These are phyloP conservation scores for Luffa aegyptiaca DNA, from an alignment of 306 rosid genomes.

Conservation along the genomic window DNA sequence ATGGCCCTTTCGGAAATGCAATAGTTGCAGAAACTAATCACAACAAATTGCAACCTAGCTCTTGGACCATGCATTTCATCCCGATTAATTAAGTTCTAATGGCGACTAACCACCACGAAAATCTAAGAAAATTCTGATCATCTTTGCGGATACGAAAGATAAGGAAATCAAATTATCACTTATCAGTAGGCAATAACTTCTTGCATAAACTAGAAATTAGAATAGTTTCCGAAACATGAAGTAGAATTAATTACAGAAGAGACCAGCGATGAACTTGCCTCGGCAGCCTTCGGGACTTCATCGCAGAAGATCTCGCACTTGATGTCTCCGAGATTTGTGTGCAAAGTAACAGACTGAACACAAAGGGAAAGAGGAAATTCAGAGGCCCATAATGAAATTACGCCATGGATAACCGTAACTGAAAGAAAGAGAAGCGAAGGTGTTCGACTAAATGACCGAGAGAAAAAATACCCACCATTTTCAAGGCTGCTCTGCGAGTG, in stretches of 20 bases:
- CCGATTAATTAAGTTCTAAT: neutral
- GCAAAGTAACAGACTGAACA: slow-evolving; percentile 69
- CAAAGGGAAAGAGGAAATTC: slow-evolving; percentile 1
- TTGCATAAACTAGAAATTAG: neutral
- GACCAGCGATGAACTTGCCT: slow-evolving; percentile 32
- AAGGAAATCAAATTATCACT: neutral
- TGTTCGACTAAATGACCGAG: slow-evolving; percentile 8
- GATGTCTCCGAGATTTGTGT: slow-evolving; percentile 91
- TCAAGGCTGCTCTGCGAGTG: neutral
- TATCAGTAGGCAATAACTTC: neutral
- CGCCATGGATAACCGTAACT: neutral
- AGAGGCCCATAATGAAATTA: neutral
- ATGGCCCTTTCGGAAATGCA: neutral
- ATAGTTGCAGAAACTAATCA: neutral
- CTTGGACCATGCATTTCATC: neutral
- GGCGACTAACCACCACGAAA: neutral
- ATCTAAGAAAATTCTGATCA: neutral
- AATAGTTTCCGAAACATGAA: neutral
- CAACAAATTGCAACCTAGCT: neutral
- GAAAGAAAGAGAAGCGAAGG: neutral
- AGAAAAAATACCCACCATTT: slow-evolving; percentile 19
- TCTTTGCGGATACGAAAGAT: neutral
- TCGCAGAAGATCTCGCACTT: slow-evolving; percentile 93
- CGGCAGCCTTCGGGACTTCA: slow-evolving; percentile 78
- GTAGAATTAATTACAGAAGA: neutral